Percentiles rank a stretch among this genome's conserved stretches.
phyloP scores from a whole-genome alignment of 768 basidiomycete species.

The Mrakia hoshinonis region DNA sequence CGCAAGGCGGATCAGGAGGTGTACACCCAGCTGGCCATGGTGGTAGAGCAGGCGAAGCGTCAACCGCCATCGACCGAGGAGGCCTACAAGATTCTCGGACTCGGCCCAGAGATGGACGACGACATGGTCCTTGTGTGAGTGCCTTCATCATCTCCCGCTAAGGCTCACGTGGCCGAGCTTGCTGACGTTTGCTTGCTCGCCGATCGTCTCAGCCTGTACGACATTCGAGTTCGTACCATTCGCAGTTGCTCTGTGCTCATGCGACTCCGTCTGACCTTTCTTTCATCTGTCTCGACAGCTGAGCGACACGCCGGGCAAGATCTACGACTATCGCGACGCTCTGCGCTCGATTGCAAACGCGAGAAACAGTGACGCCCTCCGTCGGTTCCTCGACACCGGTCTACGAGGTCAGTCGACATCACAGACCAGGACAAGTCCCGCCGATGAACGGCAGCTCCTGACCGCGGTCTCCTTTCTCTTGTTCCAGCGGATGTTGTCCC shows the following conservation, averaged over 20 bases:
- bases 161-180: background rate
- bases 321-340: conserved; percentile 24
- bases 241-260: background rate
- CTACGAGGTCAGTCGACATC: conserved; percentile 73
- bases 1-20: conserved; percentile 48
- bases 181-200: background rate
- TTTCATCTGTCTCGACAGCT: conserved; percentile 18
- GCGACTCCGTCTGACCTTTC: background rate
- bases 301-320: conserved; percentile 13
- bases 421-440: too few relatives aligned
- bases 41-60: conserved; percentile 42
- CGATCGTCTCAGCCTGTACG: conserved; percentile 49
- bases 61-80: conserved; percentile 57
- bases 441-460: too few relatives aligned
- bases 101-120: conserved; percentile 64
- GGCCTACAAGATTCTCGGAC: conserved; percentile 64
- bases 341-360: conserved; percentile 54
- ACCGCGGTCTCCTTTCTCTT: conserved; percentile 32
- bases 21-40: conserved; percentile 48
- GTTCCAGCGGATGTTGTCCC: conserved; percentile 34
- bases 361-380: conserved; percentile 62
- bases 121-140: conserved; percentile 56
- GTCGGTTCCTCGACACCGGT: conserved; percentile 57
- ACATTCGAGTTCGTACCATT: conserved; percentile 20
- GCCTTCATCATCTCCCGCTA: conserved; percentile 26